Percentiles rank a stretch among this genome's conserved stretches.
phyloP scores from a whole-genome alignment of 148 eudicot genomes.

The Hydrangea macrophylla region DNA sequence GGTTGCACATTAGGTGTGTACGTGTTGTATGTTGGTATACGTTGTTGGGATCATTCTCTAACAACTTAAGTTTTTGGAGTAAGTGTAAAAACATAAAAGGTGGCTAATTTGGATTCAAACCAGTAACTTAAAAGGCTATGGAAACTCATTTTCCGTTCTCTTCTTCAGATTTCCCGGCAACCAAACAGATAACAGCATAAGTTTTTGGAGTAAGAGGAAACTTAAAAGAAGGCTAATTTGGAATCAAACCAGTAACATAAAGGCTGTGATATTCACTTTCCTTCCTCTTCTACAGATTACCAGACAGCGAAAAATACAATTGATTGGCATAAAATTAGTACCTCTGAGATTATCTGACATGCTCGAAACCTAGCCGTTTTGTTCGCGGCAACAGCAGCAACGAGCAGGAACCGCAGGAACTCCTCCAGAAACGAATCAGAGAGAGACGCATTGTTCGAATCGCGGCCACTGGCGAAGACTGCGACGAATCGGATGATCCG shows the following conservation, averaged over 20 bases:
- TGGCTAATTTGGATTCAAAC: too few relatives aligned
- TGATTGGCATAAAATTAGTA: constrained; percentile 9
- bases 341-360: constrained; percentile 84
- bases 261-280: too few relatives aligned
- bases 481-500: constrained; percentile 68
- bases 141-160: too few relatives aligned
- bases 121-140: too few relatives aligned
- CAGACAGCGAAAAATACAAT: neutral
- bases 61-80: too few relatives aligned
- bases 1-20: too few relatives aligned
- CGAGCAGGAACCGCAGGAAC: constrained; percentile 55
- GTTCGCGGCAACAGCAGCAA: constrained; percentile 48
- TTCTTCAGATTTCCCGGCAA: neutral
- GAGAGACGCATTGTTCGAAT: neutral
- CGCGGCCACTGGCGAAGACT: constrained; percentile 38
- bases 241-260: too few relatives aligned
- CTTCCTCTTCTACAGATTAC: neutral
- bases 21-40: too few relatives aligned
- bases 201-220: too few relatives aligned
- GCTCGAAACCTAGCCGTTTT: constrained; percentile 69
- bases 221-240: too few relatives aligned
- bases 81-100: too few relatives aligned
- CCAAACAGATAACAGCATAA: neutral
- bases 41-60: too few relatives aligned
- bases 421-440: constrained; percentile 37